phyloP scores from a whole-genome alignment of 2,329 filamentous ascomycete genomes.

The Aureobasidium sp. region DNA sequence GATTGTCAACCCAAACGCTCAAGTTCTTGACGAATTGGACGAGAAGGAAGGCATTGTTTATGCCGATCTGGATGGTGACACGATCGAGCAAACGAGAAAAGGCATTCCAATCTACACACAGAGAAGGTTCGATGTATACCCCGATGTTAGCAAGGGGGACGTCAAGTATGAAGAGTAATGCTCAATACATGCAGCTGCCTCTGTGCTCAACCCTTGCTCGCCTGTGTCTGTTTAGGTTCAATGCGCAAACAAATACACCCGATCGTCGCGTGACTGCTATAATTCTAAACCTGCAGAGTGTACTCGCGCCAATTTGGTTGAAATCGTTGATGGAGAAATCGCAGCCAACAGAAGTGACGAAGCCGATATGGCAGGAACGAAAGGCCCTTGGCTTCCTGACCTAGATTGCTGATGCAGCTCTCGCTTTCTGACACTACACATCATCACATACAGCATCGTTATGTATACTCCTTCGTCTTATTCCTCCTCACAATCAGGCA shows the following conservation, averaged over 20 bases:
- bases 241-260: background rate
- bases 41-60: slow-evolving; percentile 69
- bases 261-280: background rate
- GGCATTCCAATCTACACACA: slow-evolving; percentile 79
- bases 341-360: background rate
- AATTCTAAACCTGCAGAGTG: background rate
- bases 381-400: background rate
- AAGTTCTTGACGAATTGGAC: slow-evolving; percentile 68
- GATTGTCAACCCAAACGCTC: slow-evolving; percentile 78
- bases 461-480: background rate
- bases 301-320: background rate
- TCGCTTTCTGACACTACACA: background rate
- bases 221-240: background rate
- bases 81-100: slow-evolving; percentile 66
- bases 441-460: background rate
- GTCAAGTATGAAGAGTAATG: slow-evolving; percentile 26
- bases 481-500: slow-evolving; percentile 15
- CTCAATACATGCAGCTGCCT: background rate
- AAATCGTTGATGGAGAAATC: background rate
- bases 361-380: background rate
- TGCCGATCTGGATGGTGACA: slow-evolving; percentile 58
- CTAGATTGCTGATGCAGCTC: background rate
- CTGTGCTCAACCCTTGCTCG: background rate
- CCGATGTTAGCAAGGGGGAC: slow-evolving; percentile 64
- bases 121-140: slow-evolving; percentile 90